Conservation (phyloP, 371 early-diverging fungal genomes). For the Circinella umbellata region DNA sequence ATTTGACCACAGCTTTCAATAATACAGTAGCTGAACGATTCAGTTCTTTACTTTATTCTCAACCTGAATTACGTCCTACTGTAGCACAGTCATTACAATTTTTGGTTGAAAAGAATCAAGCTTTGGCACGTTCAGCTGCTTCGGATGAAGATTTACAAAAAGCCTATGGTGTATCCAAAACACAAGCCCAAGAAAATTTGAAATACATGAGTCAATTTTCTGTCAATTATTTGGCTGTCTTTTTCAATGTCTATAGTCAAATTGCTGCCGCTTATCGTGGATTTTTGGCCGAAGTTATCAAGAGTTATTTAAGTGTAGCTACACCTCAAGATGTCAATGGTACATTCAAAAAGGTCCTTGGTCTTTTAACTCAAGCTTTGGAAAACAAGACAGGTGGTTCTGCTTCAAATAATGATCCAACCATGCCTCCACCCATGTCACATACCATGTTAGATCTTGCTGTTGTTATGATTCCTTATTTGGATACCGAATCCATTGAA, state of each 20-base stretch:
- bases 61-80: constrained; percentile 80
- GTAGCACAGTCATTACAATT: constrained; percentile 78
- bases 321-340: constrained; percentile 58
- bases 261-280: constrained; percentile 71
- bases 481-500: constrained; percentile 61
- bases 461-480: constrained; percentile 74
- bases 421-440: constrained; percentile 67
- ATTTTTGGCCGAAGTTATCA: constrained; percentile 75
- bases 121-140: constrained; percentile 49
- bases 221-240: constrained; percentile 77
- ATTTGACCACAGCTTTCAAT: constrained; percentile 65
- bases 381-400: constrained; percentile 25
- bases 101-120: constrained; percentile 74
- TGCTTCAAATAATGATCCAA: constrained; percentile 35
- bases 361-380: constrained; percentile 67
- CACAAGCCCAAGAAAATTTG: constrained; percentile 64
- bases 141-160: constrained; percentile 58
- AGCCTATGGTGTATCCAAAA: constrained; percentile 58
- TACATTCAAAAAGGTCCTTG: constrained; percentile 69
- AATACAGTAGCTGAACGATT: constrained; percentile 73
- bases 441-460: constrained; percentile 81
- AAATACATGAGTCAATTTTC: constrained; percentile 69
- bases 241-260: constrained; percentile 82
- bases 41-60: constrained; percentile 66
- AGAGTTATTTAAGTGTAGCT: constrained; percentile 67